phyloP scores from a whole-genome alignment of 352 stramenopile genomes.

The Plasmopara muralis region DNA sequence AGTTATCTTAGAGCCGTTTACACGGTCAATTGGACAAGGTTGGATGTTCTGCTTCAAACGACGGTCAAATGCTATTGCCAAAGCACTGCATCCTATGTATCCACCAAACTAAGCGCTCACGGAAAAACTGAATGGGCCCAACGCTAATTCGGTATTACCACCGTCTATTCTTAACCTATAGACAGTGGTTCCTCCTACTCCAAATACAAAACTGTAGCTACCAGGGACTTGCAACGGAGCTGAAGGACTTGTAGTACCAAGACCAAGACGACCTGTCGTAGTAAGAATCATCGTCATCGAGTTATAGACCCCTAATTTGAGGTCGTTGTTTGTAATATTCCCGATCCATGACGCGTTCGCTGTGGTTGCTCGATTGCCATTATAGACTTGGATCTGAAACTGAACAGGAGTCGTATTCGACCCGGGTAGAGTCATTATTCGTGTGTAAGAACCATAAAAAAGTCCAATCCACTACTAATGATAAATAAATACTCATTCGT shows the following conservation, averaged over 20 bases:
- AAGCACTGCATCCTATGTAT: not conserved
- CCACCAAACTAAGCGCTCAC: not conserved
- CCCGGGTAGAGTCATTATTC: slow-evolving; percentile 4
- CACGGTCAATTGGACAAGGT: not conserved
- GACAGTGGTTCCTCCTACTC: not conserved
- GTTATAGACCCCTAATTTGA: not conserved
- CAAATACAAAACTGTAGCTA: no score
- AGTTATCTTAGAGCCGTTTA: not conserved
- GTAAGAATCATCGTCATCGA: not conserved
- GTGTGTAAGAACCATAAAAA: slow-evolving; percentile 8
- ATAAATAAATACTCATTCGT: slow-evolving; percentile 14
- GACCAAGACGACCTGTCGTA: not conserved
- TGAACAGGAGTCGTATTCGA: slow-evolving; percentile 12
- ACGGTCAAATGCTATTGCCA: not conserved
- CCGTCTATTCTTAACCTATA: not conserved
- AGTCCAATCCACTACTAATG: slow-evolving; percentile 6
- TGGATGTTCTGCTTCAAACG: not conserved
- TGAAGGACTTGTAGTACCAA: not conserved
- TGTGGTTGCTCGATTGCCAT: not conserved
- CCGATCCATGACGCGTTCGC: not conserved
- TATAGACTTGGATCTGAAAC: slow-evolving; percentile 1
- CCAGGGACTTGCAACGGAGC: not conserved
- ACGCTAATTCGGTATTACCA: not conserved
- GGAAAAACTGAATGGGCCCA: not conserved
- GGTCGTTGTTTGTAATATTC: not conserved